These are phyloP conservation scores for Leucoagaricus sp. DNA, from an alignment of 1,284 basidiomycete species.

Conservation along the genomic window DNA sequence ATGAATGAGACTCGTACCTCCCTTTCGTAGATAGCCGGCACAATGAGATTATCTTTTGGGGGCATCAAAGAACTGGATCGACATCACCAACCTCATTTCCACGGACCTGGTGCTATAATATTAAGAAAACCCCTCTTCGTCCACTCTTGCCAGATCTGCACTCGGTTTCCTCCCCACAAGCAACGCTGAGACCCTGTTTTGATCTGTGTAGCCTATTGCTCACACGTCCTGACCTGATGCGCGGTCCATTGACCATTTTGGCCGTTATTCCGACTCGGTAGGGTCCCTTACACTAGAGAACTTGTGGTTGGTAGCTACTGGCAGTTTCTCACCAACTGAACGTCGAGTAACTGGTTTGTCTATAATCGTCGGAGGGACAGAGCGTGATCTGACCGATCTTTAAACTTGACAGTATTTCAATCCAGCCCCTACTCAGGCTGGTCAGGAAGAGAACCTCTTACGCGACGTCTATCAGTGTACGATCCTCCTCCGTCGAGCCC, in stretches of 20 bases:
- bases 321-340: conserved; percentile 2
- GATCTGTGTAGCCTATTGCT: neutral
- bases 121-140: neutral
- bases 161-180: neutral
- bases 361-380: conserved; percentile 3
- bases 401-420: neutral
- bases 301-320: neutral
- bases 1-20: neutral
- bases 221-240: conserved; percentile 6
- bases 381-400: conserved; percentile 9
- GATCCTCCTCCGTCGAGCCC: neutral
- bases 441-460: neutral
- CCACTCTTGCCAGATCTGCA: neutral
- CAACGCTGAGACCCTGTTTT: neutral
- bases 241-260: neutral
- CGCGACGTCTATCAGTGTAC: neutral
- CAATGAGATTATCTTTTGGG: neutral
- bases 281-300: conserved; percentile 9
- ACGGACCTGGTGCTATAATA: neutral
- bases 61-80: neutral
- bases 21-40: neutral
- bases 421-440: neutral
- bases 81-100: conserved; percentile 1
- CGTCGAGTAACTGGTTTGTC: conserved; percentile 12
- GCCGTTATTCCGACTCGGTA: conserved; percentile 13